Conservation (phyloP, 2,329 filamentous ascomycete genomes). For the Ceratocystis huliohia region DNA sequence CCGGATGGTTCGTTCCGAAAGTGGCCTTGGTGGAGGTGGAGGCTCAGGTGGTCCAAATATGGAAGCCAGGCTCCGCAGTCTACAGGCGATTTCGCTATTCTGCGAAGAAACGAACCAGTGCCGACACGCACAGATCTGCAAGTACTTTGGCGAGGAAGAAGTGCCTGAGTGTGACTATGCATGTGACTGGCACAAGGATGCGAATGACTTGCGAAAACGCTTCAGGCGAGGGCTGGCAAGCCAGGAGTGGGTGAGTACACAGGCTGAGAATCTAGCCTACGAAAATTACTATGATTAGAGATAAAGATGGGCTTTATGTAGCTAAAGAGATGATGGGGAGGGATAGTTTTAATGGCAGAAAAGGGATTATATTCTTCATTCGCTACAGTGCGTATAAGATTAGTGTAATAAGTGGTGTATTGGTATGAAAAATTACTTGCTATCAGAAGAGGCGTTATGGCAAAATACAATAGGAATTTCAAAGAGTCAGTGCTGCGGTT, state of each 20-base stretch:
- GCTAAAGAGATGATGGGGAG: background rate
- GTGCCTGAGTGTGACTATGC: slow-evolving; percentile 55
- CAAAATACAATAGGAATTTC: background rate
- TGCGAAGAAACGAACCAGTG: slow-evolving; percentile 66
- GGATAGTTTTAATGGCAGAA: background rate
- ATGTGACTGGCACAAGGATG: slow-evolving; percentile 67
- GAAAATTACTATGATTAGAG: slow-evolving; percentile 38
- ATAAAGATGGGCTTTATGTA: background rate
- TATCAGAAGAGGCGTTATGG: background rate
- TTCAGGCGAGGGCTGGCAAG: slow-evolving; percentile 44
- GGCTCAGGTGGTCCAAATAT: slow-evolving; percentile 10
- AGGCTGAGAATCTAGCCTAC: slow-evolving; percentile 46
- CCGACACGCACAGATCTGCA: slow-evolving; percentile 60
- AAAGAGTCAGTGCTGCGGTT: background rate
- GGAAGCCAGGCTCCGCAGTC: slow-evolving; percentile 46
- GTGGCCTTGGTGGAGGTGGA: background rate
- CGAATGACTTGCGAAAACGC: slow-evolving; percentile 42
- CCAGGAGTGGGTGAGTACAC: slow-evolving; percentile 52
- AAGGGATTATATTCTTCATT: background rate
- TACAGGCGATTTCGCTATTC: slow-evolving; percentile 60
- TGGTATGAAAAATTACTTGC: background rate
- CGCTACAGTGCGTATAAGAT: background rate
- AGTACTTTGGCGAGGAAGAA: slow-evolving; percentile 60
- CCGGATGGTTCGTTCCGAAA: slow-evolving; percentile 34
- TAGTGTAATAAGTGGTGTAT: background rate